Evolutionary conservation across 1,284 basidiomycete species (phyloP), one percentile per base, ranked within the genome.

Genomic region (Porodaedalea pini): DNA sequence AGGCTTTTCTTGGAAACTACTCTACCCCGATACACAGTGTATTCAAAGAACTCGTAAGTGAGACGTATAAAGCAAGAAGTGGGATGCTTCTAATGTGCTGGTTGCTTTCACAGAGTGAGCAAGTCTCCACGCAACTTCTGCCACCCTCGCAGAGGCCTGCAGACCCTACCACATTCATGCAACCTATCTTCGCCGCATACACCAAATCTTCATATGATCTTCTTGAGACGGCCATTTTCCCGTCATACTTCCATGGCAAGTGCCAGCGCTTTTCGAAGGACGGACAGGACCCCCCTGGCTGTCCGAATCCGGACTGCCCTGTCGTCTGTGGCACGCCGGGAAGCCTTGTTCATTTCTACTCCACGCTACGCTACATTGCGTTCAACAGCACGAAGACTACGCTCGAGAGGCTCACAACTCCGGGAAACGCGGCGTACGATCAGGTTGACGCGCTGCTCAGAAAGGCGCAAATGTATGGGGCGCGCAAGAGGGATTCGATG

Each of bases 241-340:
- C 83, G 2, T 68, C 69, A 29, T 81, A 73, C 70, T 90, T 90
- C 69, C 88, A 90, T 62, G 88, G 88, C 56, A 90, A 88, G 71
- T 90, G 88, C 65, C 79, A 81, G 63, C 65, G 73, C 41, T 61
- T 61, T 44, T 61, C 59, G 7, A 66, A 62, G 5, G 73, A 81
- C 56, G 82, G 79, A 49, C 70, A 76, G 54, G 77, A 83, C 25
- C 87, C 86, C 11, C 54, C 71, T 3, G 88, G 88, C 27, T 90
- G 88, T 64, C 87, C 88, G 2, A 86, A 89, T 64, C 86, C 87
- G 29, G 81, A 88, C 66, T 90, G 88, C 67, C 80, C 85, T 32
- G 78, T 87, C 57, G 79, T 88, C 43, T 89, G 87, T 63, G 87
- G 88, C 65, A 90, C 87, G 4, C 85, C 88, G n/a, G 87, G 87